phyloP scores from a whole-genome alignment of 2,329 filamentous ascomycete genomes.

The Paraphaeosphaeria minitans region DNA sequence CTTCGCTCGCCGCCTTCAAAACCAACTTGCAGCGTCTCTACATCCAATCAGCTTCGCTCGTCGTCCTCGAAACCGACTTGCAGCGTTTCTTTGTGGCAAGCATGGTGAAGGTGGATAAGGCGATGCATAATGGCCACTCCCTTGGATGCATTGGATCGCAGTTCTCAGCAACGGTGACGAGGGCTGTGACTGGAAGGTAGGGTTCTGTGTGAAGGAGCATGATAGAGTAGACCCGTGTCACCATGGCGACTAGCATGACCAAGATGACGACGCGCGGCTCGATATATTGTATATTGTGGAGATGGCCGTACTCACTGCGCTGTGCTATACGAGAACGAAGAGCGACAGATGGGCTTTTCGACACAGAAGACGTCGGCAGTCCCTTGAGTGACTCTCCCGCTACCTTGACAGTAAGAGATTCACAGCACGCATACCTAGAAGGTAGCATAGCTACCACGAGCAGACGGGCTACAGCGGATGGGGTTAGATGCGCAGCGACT shows the following conservation, averaged over 20 bases:
- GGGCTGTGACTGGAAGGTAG: too few species aligned
- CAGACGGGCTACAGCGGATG: conserved; percentile 1
- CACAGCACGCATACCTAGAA: neutral
- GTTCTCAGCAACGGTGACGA: neutral
- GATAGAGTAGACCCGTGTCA: neutral
- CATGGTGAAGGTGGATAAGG: too few species aligned
- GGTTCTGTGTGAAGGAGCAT: neutral
- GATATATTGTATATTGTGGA: neutral
- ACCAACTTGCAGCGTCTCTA: too few species aligned
- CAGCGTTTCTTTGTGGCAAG: too few species aligned
- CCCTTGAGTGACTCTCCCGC: neutral
- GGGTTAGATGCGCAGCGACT: neutral
- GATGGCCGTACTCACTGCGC: neutral
- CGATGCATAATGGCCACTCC: neutral
- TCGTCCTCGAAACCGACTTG: too few species aligned
- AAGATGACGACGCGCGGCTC: neutral
- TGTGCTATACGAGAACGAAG: neutral
- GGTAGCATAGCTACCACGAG: neutral
- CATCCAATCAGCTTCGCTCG: too few species aligned
- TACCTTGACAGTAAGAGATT: neutral
- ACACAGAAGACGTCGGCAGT: neutral
- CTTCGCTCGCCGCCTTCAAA: too few species aligned
- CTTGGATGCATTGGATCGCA: neutral
- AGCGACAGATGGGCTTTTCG: neutral
- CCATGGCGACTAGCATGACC: neutral